These are phyloP conservation scores for Xylariaceae sp. DNA, from an alignment of 2,329 filamentous ascomycete species.

Conservation along the genomic window DNA sequence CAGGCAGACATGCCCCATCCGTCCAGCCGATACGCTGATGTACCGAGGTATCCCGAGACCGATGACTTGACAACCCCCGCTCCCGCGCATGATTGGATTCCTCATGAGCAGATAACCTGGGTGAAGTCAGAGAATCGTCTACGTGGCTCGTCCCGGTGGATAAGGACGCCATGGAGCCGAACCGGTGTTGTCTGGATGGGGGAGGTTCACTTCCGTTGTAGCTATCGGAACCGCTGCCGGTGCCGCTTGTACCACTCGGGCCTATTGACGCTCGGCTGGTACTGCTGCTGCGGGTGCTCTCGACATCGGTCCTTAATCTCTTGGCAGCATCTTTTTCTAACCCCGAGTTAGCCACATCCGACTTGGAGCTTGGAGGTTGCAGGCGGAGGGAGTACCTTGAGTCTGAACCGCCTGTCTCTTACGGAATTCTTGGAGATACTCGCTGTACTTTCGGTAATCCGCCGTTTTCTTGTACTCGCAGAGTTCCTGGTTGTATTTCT, in stretches of 20 bases:
- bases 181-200: conserved; percentile 41
- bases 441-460: conserved; percentile 61
- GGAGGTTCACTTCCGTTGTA: conserved; percentile 45
- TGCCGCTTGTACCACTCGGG: conserved; percentile 37
- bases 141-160: conserved; percentile 34
- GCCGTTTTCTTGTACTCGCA: conserved; percentile 72
- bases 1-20: conserved; percentile 22
- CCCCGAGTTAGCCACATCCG: conserved; percentile 18
- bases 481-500: conserved; percentile 69
- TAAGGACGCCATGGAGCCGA: conserved; percentile 44
- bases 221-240: conserved; percentile 45
- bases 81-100: conserved; percentile 18
- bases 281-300: conserved; percentile 36
- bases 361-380: conserved; percentile 3
- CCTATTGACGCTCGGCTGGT: conserved; percentile 39
- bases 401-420: conserved; percentile 58
- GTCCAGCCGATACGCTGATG: conserved; percentile 22
- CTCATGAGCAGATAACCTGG: conserved; percentile 37
- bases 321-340: conserved; percentile 47
- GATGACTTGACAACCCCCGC: conserved; percentile 29
- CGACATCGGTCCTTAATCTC: conserved; percentile 42
- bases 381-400: conserved; percentile 42
- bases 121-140: conserved; percentile 43
- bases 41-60: conserved; percentile 26
- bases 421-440: conserved; percentile 74